phyloP scores from a whole-genome alignment of 306 rosid species.

The Vigna trinervia region DNA sequence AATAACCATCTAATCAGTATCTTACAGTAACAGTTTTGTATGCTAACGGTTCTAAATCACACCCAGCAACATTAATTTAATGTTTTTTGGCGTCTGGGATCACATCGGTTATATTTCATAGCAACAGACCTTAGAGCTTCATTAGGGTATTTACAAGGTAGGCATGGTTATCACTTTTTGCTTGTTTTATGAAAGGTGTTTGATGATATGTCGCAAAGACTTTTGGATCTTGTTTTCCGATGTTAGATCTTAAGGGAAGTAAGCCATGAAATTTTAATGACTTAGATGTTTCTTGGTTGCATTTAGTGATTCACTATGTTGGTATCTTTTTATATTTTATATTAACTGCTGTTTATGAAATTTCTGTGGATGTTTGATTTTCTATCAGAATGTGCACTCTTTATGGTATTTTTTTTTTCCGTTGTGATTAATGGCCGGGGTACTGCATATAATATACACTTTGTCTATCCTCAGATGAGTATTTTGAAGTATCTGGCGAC shows the following conservation, averaged over 20 bases:
- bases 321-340: background rate
- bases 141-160: background rate
- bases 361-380: conserved; percentile 8
- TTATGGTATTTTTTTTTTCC: conserved; percentile 2
- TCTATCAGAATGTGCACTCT: background rate
- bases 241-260: conserved; percentile 8
- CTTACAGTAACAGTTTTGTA: background rate
- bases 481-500: conserved; percentile 51
- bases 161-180: background rate
- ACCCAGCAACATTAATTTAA: background rate
- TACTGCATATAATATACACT: conserved; percentile 8
- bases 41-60: background rate
- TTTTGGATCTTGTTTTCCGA: background rate
- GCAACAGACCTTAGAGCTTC: background rate
- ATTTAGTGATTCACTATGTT: background rate
- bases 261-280: background rate
- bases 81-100: background rate
- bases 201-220: conserved; percentile 40
- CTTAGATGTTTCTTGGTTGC: conserved; percentile 7
- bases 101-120: background rate
- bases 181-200: conserved; percentile 35
- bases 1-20: background rate
- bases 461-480: conserved; percentile 51
- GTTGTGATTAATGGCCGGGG: conserved; percentile 15
- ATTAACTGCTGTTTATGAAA: background rate